These are phyloP conservation scores for Medicago ruthenica DNA, from an alignment of 306 rosid genomes.

Conservation along the genomic window DNA sequence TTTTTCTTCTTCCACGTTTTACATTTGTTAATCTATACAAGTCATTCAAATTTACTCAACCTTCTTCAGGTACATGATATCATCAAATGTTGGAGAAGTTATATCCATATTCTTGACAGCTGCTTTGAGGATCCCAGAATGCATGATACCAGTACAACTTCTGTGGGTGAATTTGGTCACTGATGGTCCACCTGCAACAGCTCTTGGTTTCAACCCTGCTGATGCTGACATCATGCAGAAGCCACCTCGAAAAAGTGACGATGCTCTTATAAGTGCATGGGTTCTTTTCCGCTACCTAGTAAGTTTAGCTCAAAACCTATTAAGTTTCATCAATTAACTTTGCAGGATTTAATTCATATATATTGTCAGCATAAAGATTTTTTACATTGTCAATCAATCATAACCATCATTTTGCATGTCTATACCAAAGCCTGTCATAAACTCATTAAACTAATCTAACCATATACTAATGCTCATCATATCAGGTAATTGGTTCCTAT, in stretches of 20 bases:
- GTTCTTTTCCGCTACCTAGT: conserved; percentile 80
- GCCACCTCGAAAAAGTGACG: conserved; percentile 76
- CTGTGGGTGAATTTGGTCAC: conserved; percentile 91
- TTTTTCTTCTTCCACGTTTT: not conserved
- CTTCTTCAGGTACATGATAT: conserved; percentile 83
- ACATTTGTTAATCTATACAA: conserved; percentile 26
- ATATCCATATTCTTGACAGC: conserved; percentile 86
- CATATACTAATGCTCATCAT: conserved; percentile 35
- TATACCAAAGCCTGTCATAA: conserved; percentile 8
- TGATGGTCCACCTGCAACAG: conserved; percentile 94
- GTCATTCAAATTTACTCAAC: conserved; percentile 32
- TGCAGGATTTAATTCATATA: not conserved
- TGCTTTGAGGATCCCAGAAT: conserved; percentile 80
- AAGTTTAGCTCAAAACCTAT: conserved; percentile 40
- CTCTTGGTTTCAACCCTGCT: conserved; percentile 87
- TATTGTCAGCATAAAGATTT: too few relatives aligned
- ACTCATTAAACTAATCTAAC: conserved; percentile 3
- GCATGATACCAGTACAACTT: conserved; percentile 90
- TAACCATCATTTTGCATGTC: not conserved
- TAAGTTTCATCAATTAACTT: conserved; percentile 18
- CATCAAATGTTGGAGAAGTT: conserved; percentile 86
- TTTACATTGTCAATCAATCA: not conserved
- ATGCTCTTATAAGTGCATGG: conserved; percentile 73
- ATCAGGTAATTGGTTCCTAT: conserved; percentile 82
- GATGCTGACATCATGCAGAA: conserved; percentile 78